These are phyloP conservation scores for Pythium brachiatum DNA, from an alignment of 352 stramenopile species.

Conservation along the genomic window DNA sequence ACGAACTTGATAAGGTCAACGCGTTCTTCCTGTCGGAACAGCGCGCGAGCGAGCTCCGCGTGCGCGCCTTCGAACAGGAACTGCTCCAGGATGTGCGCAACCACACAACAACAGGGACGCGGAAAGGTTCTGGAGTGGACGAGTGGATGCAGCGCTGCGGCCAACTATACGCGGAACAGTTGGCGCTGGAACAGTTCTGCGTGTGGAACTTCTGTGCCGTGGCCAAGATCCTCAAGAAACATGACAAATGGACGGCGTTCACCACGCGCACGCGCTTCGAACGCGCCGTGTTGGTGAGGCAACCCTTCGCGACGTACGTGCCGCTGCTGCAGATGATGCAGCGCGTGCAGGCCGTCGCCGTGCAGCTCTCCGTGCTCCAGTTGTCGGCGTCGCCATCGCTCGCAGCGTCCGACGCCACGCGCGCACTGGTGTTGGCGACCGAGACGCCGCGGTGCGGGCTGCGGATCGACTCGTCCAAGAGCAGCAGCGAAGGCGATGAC, in stretches of 20 bases:
- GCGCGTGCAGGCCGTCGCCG: constrained; percentile 7
- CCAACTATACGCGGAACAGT: background rate
- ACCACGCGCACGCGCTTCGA: constrained; percentile 11
- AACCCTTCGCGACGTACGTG: constrained; percentile 18
- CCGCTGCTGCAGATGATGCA: constrained; percentile 15
- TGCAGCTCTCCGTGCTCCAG: constrained; percentile 2
- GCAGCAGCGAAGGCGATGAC: background rate
- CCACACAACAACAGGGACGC: background rate
- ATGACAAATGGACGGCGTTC: constrained; percentile 20
- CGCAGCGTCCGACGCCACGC: background rate
- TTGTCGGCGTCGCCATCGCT: background rate
- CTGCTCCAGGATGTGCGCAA: background rate
- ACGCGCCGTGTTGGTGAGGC: constrained; percentile 14
- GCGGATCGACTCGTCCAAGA: background rate
- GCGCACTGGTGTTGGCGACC: background rate
- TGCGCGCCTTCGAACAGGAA: background rate
- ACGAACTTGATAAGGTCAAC: constrained; percentile 17
- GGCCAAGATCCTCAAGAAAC: constrained; percentile 19
- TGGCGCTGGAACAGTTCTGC: constrained; percentile 16
- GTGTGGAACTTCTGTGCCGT: constrained; percentile 18
- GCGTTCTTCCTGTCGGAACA: constrained; percentile 11
- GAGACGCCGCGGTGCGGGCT: background rate
- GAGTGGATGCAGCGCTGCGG: constrained; percentile 1
- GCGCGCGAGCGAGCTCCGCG: background rate
- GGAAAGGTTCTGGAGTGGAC: background rate